Base-by-base conservation (phyloP, 331 rosid genomes). In the Acacia concinna region DNA sequence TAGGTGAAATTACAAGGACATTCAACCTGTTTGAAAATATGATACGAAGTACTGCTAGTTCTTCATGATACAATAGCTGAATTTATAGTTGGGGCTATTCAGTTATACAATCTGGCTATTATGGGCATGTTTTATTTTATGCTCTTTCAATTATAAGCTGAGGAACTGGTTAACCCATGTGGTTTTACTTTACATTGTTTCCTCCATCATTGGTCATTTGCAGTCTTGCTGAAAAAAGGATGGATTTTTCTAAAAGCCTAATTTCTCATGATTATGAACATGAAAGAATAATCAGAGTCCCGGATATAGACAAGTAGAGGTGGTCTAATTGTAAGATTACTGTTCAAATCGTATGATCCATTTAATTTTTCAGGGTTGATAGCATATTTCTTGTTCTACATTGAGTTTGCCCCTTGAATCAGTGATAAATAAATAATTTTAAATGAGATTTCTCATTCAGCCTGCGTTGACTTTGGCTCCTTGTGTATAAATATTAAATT, bases 41-140 rank as follows among this genome's bases (percentile, higher is more conserved):
- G 51, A 43, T 64, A 44, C 37, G 28, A 62, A 78, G 40, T 13
- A 30, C 34, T 20, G 38, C 67, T 46, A 25, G 2, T 54, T 57
- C 32, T 66, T 34, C 23, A 59, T 60, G 30, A 15, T 72, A 59
- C 46, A 80, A 34, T 59, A 31, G 38, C 70, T 30, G 56, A 47
- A 81, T 38, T 38, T 41, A 62, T 34, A 38, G 25, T 31, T 70
- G 79, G 51, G 78, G 68, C 78, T 68, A 20, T 59, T 77, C 81
- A 49, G 31, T 81, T 62, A 17, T 30, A 71, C 34, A 35, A 71
- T 10, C 54, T 67, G 63, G 69, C 66, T 12, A 23, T 38, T 12
- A 40, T 59, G 59, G 34, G 23, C 30, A 59, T 54, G 35, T 38
- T 73, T 75, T 62, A 40, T 67, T 73, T 31, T 59, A 77, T 44